A percentile compares a stretch with the other conserved stretches of the same genome.
Conservation (phyloP, 106 monocot species). For the Phalaenopsis aphrodite region DNA sequence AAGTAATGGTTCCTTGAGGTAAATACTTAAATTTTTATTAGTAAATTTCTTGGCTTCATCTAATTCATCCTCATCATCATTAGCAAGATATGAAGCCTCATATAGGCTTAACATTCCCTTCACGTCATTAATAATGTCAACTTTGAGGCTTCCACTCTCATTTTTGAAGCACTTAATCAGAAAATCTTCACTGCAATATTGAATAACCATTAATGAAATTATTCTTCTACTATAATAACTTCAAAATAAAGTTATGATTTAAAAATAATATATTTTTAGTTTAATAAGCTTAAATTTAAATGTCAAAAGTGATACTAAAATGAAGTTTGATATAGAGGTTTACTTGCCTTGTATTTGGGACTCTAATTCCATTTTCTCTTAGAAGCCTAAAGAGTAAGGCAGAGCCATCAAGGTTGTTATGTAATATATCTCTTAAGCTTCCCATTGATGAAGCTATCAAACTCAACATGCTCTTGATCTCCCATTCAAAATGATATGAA, state of each 20-base stretch:
- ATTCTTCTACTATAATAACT: no score
- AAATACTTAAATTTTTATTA: slow-evolving; percentile 3
- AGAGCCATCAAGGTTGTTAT: slow-evolving; percentile 5
- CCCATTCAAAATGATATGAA: slow-evolving; percentile 19
- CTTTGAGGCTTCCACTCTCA: slow-evolving; percentile 9
- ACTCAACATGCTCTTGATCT: slow-evolving; percentile 14
- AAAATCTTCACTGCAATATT: background rate
- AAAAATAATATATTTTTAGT: no score
- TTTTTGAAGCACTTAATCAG: slow-evolving; percentile 14
- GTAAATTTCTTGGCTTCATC: slow-evolving; percentile 28
- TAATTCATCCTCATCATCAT: slow-evolving; percentile 19
- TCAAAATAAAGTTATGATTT: no score
- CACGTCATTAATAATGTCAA: slow-evolving; percentile 4
- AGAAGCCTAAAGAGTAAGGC: slow-evolving; percentile 19
- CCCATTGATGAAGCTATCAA: background rate
- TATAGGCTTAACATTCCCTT: slow-evolving; percentile 36
- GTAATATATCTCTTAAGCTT: background rate
- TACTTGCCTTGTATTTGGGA: background rate
- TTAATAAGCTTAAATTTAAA: no score
- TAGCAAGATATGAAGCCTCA: slow-evolving; percentile 30
- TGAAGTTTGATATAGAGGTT: no score
- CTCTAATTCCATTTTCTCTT: slow-evolving; percentile 9
- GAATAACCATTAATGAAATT: background rate
- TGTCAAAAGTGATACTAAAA: no score
- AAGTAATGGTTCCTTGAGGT: background rate